Base-by-base conservation (phyloP, 495 filamentous ascomycete genomes). In the Neurospora pannonica region DNA sequence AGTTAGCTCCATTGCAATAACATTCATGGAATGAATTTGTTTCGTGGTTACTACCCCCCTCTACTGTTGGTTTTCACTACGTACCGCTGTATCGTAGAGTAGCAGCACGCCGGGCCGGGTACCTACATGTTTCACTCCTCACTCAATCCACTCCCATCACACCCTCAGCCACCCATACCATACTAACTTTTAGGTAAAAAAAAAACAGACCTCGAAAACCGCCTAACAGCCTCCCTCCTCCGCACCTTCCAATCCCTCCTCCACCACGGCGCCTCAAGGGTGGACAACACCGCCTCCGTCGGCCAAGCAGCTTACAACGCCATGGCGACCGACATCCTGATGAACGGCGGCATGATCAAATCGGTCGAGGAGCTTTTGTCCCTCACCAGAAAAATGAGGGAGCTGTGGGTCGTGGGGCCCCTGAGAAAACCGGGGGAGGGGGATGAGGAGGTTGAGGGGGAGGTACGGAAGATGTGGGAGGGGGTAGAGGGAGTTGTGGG, bases 391-490 rank as follows among this genome's bases (percentile, higher is more conserved):
- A 79, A 82, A 73, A 78, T 86, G 38, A 82, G 84, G 71, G 79
- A 82, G 31, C 79, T 86, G 2, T 86, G 84, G 84, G 79, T 85
- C 38, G 74, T 81, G 36, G 84, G 84, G 4, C 80, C 83, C 1
- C 78, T 85, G 10, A 79, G 76, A 67, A 77, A 78, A 70, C 79
- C 81, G 0, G 82, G 81, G 28, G 80, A 82, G 28, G 78, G 79
- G 11, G 80, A 79, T 70, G 76, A 74, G 5, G 77, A 76, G 42
- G 79, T 77, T 31, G 80, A 83, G 73, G 70, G 75, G 69, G 74
- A 62, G 36, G 74, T 85, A 37, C 76, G 76, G 70, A 6, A 31
- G 21, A 76, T 81, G 48, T 74, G 75, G 3, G 70, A 39, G 8
- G 48, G n/a, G 4, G 67, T 79, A 31, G n/a, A 7, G 43, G 21